Evolutionary conservation across 805 yeast genomes (phyloP), one percentile per base, ranked within the genome.

Genomic region (Cyberlindnera veronae): DNA sequence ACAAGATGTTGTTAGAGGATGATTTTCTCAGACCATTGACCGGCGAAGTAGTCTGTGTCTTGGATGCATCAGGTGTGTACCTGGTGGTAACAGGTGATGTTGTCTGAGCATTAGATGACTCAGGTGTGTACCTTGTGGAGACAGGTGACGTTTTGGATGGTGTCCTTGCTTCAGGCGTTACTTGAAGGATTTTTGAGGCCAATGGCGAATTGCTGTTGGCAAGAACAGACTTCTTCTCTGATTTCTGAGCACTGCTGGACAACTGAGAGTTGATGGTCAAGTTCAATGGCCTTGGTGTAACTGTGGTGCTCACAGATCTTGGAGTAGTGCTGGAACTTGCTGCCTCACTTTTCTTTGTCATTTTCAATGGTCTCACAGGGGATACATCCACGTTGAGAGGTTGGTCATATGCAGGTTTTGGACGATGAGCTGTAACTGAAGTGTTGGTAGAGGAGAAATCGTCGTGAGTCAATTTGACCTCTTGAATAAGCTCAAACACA

Each of bases 281-380:
- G 23, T 51, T 48, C 20, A 55, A 39, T 1, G 50, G 45, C 34
- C 38, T 53, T 48, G 47, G 43, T 27, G 53, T 42, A 14, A 23
- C 18, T 12, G 45, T 40, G 10, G 46, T 41, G 29, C 44, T 47
- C 12, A 44, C 42, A 13, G 49, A 36, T 39, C 44, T 39, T 37
- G 45, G 41, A 1, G 39, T 42, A 6, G 43, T 17, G 6, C 24
- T 24, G 7, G 28, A 20, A 19, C 20, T 16, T 34, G n/a, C n/a
- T n/a, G n/a, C 41, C 12, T 59, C 64, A 46, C 72, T 61, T 52
- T 74, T 79, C 54, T 77, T 80, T 0, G 85, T 73, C 65, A 83
- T 80, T 60, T 77, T 77, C 52, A 84, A 65, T 0, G 90, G 90
- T 58, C 84, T 75, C 1, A 79, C 87, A 1, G 77, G 79, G 6